Evolutionary conservation across 176 grass and related monocot genomes (phyloP).

Genomic region (Typha latifolia): DNA sequence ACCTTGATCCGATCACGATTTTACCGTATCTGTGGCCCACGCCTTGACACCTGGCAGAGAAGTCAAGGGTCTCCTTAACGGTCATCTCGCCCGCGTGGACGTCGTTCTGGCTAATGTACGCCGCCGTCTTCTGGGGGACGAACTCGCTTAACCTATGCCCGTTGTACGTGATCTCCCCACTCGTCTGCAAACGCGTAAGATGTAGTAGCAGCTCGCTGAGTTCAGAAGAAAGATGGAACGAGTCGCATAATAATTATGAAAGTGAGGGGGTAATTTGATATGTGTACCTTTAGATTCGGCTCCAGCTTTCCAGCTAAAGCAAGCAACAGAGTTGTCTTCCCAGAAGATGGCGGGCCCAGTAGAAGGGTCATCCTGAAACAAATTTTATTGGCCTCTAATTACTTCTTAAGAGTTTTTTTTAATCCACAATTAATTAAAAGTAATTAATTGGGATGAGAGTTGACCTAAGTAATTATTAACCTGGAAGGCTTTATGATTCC

Average conservation of each 20-base stretch:
- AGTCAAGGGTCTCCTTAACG: too few species aligned
- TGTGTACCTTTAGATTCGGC: constrained; percentile 40
- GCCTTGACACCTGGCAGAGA: too few species aligned
- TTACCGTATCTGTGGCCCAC: too few species aligned
- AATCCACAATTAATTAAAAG: neutral
- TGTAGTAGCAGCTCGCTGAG: neutral
- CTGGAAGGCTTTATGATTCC: constrained; percentile 55
- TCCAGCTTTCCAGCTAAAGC: constrained; percentile 79
- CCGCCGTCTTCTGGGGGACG: neutral
- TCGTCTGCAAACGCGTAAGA: neutral
- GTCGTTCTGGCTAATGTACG: too few species aligned
- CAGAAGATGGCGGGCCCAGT: constrained; percentile 62
- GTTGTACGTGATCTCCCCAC: too few species aligned
- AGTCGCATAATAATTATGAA: neutral
- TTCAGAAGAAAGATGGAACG: neutral
- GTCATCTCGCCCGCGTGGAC: too few species aligned
- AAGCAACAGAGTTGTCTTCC: constrained; percentile 73
- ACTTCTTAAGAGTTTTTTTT: neutral
- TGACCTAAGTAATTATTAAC: constrained; percentile 8
- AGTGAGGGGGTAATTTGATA: neutral
- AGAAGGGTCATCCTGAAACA: constrained; percentile 65
- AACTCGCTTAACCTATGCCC: too few species aligned
- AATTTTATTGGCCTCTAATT: neutral
- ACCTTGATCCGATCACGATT: neutral
- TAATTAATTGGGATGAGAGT: neutral